Percentiles rank a stretch among this genome's conserved stretches.
Conservation (phyloP, 2,329 filamentous ascomycete species). For the Triangularia setosa region DNA sequence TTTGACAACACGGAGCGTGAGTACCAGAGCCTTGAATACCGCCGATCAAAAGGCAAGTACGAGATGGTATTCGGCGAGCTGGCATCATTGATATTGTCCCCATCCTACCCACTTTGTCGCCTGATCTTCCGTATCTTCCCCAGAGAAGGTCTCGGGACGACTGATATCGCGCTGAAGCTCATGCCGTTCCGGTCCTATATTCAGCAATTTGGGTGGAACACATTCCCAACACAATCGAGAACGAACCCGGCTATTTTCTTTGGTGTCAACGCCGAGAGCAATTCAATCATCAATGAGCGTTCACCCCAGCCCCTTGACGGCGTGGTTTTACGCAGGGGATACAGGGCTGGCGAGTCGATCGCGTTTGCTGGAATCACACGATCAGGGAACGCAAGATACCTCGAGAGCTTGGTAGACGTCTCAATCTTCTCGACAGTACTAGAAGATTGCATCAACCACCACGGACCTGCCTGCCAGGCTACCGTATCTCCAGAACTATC, state of each 20-base stretch:
- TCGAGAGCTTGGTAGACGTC: background rate
- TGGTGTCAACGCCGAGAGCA: background rate
- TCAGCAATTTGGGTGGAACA: background rate
- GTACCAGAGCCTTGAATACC: background rate
- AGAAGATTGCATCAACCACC: conserved; percentile 1
- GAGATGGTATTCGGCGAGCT: background rate
- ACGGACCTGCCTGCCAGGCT: background rate
- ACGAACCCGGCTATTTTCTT: background rate
- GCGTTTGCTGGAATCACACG: background rate
- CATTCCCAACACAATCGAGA: background rate
- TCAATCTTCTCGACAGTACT: background rate
- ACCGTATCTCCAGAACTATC: background rate
- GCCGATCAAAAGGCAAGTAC: background rate
- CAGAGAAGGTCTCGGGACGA: background rate
- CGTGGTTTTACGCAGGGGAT: background rate
- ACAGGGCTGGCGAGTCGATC: background rate
- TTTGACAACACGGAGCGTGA: background rate
- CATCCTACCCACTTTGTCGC: background rate
- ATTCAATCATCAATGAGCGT: background rate
- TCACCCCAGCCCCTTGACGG: background rate
- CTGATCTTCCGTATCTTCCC: conserved; percentile 1
- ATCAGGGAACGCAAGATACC: background rate
- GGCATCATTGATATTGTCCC: background rate
- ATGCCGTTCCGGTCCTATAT: background rate
- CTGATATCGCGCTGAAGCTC: background rate